Conservation (phyloP, 495 filamentous ascomycete genomes). For the Neurospora sp. region DNA sequence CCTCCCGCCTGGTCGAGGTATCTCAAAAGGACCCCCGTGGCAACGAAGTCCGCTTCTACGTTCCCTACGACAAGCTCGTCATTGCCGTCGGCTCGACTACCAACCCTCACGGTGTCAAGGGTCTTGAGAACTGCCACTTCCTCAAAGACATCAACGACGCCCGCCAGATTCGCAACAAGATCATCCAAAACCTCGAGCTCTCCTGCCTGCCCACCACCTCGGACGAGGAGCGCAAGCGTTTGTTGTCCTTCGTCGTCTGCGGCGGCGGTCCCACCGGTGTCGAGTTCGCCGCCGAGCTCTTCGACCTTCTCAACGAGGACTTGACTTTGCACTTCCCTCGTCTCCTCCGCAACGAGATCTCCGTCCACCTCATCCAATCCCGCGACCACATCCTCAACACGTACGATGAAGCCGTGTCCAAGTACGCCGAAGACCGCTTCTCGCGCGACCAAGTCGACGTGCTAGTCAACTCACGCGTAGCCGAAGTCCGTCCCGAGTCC, state of each 20-base stretch:
- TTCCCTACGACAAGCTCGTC: slow-evolving; percentile 98
- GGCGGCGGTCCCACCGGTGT: slow-evolving; percentile 96
- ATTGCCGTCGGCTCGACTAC: slow-evolving; percentile 86
- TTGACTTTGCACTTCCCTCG: slow-evolving; percentile 72
- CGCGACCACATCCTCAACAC: slow-evolving; percentile 94
- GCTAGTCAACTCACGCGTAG: slow-evolving; percentile 82
- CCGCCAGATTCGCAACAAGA: slow-evolving; percentile 71
- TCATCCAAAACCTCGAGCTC: slow-evolving; percentile 85
- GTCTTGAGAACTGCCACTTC: slow-evolving; percentile 88
- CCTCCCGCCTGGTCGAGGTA: slow-evolving; percentile 80
- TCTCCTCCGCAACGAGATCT: slow-evolving; percentile 90
- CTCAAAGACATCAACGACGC: slow-evolving; percentile 92
- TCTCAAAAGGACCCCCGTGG: slow-evolving; percentile 62
- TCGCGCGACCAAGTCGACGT: slow-evolving; percentile 84
- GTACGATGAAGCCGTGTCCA: slow-evolving; percentile 89
- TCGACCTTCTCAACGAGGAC: slow-evolving; percentile 94
- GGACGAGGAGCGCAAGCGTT: slow-evolving; percentile 76
- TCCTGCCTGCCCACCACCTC: slow-evolving; percentile 88
- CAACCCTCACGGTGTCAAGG: slow-evolving; percentile 93
- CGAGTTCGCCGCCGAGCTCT: slow-evolving; percentile 94
- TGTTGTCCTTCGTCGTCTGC: slow-evolving; percentile 89
- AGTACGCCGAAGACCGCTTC: slow-evolving; percentile 86
- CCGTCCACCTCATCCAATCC: slow-evolving; percentile 93
- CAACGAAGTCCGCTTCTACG: slow-evolving; percentile 68
- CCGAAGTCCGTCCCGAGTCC: slow-evolving; percentile 70